Base-by-base conservation (phyloP, 225 moss, liverwort and hornwort species). In the Pleurozium schreberi region DNA sequence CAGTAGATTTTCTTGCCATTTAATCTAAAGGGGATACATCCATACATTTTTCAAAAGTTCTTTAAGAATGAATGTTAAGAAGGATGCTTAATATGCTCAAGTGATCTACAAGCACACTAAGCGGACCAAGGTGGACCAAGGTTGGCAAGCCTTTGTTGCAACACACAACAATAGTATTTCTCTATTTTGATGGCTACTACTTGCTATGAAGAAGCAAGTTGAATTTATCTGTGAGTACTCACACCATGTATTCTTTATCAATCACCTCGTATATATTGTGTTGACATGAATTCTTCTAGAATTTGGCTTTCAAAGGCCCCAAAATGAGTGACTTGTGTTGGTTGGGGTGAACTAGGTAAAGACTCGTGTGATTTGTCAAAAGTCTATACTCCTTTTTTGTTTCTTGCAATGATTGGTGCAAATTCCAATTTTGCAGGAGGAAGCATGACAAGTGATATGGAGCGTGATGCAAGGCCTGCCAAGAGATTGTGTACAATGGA, bases 101-200 rank as follows among this genome's bases (percentile, higher is more conserved):
- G n/a, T n/a, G n/a, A n/a, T n/a, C n/a, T n/a, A n/a, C n/a, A n/a
- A n/a, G n/a, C n/a, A n/a, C 5, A 43, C 2, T 0, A 70, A 40
- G 40, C 20, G 22, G 42, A 14, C 42, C 26, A 5, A 26, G 3
- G 5, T 22, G 9, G 42, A 43, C 9, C 0, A 17, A n/a, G n/a
- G n/a, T n/a, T n/a, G n/a, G n/a, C n/a, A n/a, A n/a, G n/a, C 16
- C 45, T 73, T 18, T 45, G 0, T 73, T 18, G 10, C 73, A 45
- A 28, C 4, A 18, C 0, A 18, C 45, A 9, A 27, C 0, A 2
- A n/a, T n/a, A n/a, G n/a, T n/a, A n/a, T n/a, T n/a, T n/a, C n/a
- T 6, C 2, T 14, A 3, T 17, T 9, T 0, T 18, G 5, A n/a
- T n/a, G 1, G 4, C 11, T 74, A 47, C 4, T 1, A 2, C 11